Evolutionary conservation across 192 early-diverging fungal species (phyloP).

Genomic region (Chytriomyces hyalinus): DNA sequence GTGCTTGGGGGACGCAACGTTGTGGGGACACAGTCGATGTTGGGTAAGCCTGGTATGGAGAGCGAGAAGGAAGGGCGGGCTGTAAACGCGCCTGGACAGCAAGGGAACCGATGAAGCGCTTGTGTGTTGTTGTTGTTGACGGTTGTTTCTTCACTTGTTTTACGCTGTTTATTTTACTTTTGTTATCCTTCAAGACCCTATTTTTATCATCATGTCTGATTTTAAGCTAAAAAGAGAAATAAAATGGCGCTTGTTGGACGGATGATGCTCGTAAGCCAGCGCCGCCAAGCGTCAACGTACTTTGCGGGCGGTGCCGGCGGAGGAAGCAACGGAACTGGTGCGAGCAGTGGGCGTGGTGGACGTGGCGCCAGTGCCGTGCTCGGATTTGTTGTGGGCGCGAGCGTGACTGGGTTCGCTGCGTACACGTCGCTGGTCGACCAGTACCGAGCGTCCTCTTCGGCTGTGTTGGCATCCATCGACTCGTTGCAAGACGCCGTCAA

Average conservation of each 20-base stretch:
- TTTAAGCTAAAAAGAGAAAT: too few relatives aligned
- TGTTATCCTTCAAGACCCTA: too few relatives aligned
- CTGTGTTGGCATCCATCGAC: slow-evolving; percentile 77
- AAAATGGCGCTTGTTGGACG: too few relatives aligned
- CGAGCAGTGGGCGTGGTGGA: background rate
- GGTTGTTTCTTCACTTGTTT: too few relatives aligned
- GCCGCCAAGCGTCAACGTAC: too few relatives aligned
- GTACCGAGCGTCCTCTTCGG: slow-evolving; percentile 74
- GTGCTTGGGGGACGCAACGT: too few relatives aligned
- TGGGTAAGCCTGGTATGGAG: background rate
- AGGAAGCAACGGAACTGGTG: background rate
- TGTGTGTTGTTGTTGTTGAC: too few relatives aligned
- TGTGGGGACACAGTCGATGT: too few relatives aligned
- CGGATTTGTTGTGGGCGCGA: slow-evolving; percentile 80
- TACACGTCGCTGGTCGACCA: slow-evolving; percentile 89
- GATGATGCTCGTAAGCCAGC: too few relatives aligned
- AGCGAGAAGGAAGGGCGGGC: background rate
- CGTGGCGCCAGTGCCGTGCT: slow-evolving; percentile 33
- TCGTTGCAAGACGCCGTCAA: slow-evolving; percentile 75
- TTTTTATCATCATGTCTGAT: too few relatives aligned
- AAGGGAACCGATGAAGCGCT: background rate
- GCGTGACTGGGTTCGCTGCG: slow-evolving; percentile 58
- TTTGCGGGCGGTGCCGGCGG: too few relatives aligned
- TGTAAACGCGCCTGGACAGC: background rate
- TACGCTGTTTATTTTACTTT: too few relatives aligned